Evolutionary conservation across 2,329 filamentous ascomycete genomes (phyloP), one percentile per base, ranked within the genome.

Genomic region (Fusarium protoensiforme): DNA sequence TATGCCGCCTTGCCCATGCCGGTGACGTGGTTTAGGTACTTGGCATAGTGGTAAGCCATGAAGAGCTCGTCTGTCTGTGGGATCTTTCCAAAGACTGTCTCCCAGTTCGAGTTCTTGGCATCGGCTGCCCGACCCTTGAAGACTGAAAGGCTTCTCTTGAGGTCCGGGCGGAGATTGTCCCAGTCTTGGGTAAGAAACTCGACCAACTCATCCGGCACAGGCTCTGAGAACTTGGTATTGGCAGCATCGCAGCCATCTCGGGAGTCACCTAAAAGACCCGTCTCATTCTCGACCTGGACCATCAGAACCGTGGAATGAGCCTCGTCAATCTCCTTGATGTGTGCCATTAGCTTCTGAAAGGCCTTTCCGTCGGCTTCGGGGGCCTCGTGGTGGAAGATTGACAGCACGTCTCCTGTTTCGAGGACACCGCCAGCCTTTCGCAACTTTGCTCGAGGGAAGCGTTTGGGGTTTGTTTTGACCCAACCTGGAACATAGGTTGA

Each of bases 211-310:
- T 35, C 27, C 5, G 69, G 71, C 14, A 72, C 69, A 7, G 67
- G 64, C 18, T 64, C 22, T 2, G 24, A 7, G 18, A 73, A 73
- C 1, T n/a, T 20, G 4, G 80, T 67, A 18, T 85, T 78, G 7
- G 84, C 85, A 9, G 72, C 71, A 5, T 74, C 67, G n/a, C 79
- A 82, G 5, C 83, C 78, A 68, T 87, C 87, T 29, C 85, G 80
- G 4, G 82, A 87, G 68, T 88, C 86, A 0, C 86, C 85, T 1
- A 88, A 78, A 5, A 88, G 61, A 0, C 87, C 86, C 0, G 79
- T 80, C 73, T 88, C 86, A 59, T 88, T 88, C 75, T 88, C 85
- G 5, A 88, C 86, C 68, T 88, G 86, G 1, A 87, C 83, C 86
- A 88, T 88, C 10, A 88, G 71, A 1, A 88, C 85, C 0, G 85